Conservation (phyloP, 1,284 basidiomycete species). For the Hypsizygus ulmarius region DNA sequence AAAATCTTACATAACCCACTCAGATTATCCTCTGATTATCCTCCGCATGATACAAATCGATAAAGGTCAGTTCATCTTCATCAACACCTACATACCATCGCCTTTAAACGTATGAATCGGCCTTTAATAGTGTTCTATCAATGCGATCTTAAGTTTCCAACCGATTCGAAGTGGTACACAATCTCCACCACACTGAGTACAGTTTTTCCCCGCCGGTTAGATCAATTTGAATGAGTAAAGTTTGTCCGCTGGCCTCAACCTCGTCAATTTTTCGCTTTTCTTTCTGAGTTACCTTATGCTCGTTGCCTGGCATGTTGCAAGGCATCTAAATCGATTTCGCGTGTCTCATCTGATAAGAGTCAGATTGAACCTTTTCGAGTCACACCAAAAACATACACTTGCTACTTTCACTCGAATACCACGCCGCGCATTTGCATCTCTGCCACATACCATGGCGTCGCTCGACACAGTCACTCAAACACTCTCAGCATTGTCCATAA, state of each 20-base stretch:
- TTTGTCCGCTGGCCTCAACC: conserved; percentile 15
- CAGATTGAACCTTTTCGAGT: conserved; percentile 35
- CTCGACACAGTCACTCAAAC: conserved; percentile 37
- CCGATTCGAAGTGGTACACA: not conserved
- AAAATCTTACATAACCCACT: not conserved
- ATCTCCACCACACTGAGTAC: not conserved
- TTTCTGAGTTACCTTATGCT: conserved; percentile 25
- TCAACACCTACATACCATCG: not conserved
- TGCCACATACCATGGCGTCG: conserved; percentile 30
- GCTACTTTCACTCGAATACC: conserved; percentile 11
- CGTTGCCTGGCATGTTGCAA: conserved; percentile 26
- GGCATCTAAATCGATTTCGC: conserved; percentile 27
- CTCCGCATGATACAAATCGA: too few species aligned
- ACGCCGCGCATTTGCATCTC: conserved; percentile 19
- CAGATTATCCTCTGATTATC: too few species aligned
- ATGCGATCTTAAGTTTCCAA: conserved; percentile 5
- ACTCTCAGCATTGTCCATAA: conserved; percentile 53
- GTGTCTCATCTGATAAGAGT: conserved; percentile 34
- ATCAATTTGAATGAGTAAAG: conserved; percentile 15
- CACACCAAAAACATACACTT: conserved; percentile 17
- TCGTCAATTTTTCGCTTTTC: conserved; percentile 1
- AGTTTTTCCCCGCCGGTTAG: conserved; percentile 17
- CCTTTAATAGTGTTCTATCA: too few species aligned
- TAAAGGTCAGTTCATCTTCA: not conserved
- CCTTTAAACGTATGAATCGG: not conserved